Evolutionary conservation across 1,284 basidiomycete genomes (phyloP), one percentile per base, ranked within the genome.

Genomic region (Tilletiopsis washingtonensis): DNA sequence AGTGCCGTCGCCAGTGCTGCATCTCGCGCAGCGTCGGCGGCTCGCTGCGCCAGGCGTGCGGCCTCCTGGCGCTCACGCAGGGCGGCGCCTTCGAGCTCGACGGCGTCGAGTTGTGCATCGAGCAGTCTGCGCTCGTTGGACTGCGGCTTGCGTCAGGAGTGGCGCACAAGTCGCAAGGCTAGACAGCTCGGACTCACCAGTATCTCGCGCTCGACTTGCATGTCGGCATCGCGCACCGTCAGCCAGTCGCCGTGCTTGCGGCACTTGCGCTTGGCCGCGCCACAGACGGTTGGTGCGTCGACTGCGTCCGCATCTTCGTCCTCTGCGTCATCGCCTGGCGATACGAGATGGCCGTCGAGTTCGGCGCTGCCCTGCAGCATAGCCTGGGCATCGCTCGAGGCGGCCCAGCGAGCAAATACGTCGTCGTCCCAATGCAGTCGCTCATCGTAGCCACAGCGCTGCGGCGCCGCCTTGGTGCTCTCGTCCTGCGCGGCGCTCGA

Each of bases 191-290:
- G n/a, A n/a, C 42, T 43, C 44, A 47, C 44, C 49, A 56, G 54
- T 17, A 50, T 26, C 24, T 62, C 59, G 32, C 54, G 49, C 26
- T 54, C 42, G 25, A 57, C 40, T 14, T 62, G 59, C 6, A 55
- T 34, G 20, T 61, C 60, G n/a, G 58, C 55, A 7, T 45, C 51
- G 7, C 54, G 49, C 25, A 61, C 44, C 17, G 53, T 45, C 21
- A 43, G 47, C 60, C 60, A 62, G 51, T 60, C 60, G 21, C 47
- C 43, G 26, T 62, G 60, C 14, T 51, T 51, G 41, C 54, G 54
- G 47, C 60, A 62, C 25, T 46, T 53, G 4, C 57, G 49, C 44
- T 60, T 57, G 15, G 54, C 38, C 9, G 41, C 26, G 20, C 44
- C 46, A 38, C 60, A 62, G 5, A 62, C 43, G 9, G 24, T 29